Evolutionary conservation across 352 stramenopile species (phyloP), one percentile per base, ranked within the genome.

Genomic region (Pythium dissotocum): DNA sequence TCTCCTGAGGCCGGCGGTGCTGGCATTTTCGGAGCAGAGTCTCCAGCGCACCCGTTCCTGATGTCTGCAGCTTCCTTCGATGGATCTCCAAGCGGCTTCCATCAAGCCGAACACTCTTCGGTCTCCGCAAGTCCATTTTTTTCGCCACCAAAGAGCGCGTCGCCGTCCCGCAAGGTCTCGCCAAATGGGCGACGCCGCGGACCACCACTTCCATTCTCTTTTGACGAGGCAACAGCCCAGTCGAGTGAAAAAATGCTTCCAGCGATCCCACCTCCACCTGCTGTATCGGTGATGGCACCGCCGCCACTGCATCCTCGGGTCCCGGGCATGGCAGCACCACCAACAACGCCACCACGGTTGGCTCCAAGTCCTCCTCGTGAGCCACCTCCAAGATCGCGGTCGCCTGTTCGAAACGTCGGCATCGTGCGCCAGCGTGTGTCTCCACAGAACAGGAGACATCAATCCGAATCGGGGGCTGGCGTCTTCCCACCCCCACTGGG

Each of bases 131-230:
- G 51, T 40, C 26, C 13, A 7, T 40, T 38, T 33, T 52, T n/a
- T 32, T 28, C 10, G 13, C 30, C 52, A 21, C 54, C n/a, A 18
- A 13, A 18, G 33, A 18, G 4, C 14, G 2, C 35, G 16, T 44
- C 57, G n/a, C 36, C 46, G 12, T 33, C 59, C 4, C 40, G 32
- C 6, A 68, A 72, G 42, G 53, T 68, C 5, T 72, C 66, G 18
- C 66, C 66, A 14, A 66, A 54, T 46, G 14, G 4, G 2, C 53
- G 21, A 24, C 59, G 60, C 5, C 56, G 55, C 38, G 60, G 61
- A 4, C 67, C 55, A 6, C 67, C 67, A 24, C 61, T 69, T 14
- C 56, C 67, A 14, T 73, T 69, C 51, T 49, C 48, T 4, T 73
- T 69, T 38, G 42, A 64, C 6, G 58, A 67, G 12, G 9, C 42